phyloP scores from a whole-genome alignment of 192 early-diverging fungal species.

The Phlyctochytrium arcticum region DNA sequence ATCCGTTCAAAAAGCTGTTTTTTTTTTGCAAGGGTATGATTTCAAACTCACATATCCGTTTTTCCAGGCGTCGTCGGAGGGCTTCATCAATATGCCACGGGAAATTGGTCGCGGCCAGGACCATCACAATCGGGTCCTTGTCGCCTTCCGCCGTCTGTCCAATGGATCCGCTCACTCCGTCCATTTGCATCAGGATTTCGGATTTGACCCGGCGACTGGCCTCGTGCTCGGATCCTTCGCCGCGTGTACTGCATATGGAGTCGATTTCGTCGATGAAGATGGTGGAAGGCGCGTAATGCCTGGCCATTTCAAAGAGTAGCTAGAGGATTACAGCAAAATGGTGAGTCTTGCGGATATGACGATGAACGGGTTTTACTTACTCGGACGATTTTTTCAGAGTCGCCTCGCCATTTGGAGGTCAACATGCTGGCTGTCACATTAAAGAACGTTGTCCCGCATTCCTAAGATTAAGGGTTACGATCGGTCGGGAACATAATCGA shows the following conservation, averaged over 20 bases:
- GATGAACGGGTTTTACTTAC: conserved; percentile 15
- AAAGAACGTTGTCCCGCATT: conserved; percentile 65
- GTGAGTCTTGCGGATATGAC: background rate
- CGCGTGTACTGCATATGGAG: conserved; percentile 46
- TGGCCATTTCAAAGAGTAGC: conserved; percentile 57
- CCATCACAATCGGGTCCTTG: conserved; percentile 55
- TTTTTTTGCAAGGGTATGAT: too few species aligned
- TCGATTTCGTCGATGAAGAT: conserved; percentile 69
- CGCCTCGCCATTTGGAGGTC: conserved; percentile 61
- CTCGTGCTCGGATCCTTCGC: conserved; percentile 52
- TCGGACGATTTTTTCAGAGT: conserved; percentile 59
- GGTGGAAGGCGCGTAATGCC: conserved; percentile 58
- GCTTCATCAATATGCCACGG: conserved; percentile 72
- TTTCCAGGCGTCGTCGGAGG: conserved; percentile 54
- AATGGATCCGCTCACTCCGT: conserved; percentile 45
- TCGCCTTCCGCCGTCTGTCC: conserved; percentile 31
- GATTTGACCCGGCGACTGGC: conserved; percentile 52
- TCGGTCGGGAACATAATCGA: background rate
- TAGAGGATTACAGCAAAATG: conserved; percentile 8
- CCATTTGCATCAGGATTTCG: conserved; percentile 66
- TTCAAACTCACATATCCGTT: conserved; percentile 60
- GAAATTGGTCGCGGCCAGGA: conserved; percentile 64
- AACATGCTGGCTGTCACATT: conserved; percentile 59
- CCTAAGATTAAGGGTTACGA: conserved; percentile 22
- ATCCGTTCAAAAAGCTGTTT: too few species aligned